A percentile compares a stretch with the other conserved stretches of the same genome.
Conservation (phyloP, 1,284 basidiomycete genomes). For the Golubevia pallescens region DNA sequence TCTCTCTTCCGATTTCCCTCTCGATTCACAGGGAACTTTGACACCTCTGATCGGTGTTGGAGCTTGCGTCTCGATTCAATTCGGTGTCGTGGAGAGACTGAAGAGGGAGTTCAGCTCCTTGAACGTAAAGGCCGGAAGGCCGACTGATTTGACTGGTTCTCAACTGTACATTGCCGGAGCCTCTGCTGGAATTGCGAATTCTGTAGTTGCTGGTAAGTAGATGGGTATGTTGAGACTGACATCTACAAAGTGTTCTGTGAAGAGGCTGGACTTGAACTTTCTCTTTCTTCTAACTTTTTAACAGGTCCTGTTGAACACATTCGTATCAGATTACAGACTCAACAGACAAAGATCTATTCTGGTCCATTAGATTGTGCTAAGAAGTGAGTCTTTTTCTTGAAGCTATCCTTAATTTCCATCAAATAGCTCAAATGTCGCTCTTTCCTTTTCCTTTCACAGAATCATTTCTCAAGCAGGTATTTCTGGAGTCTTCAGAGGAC, state of each 20-base stretch:
- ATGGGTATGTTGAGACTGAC: neutral
- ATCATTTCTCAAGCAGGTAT: constrained; percentile 68
- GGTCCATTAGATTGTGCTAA: constrained; percentile 64
- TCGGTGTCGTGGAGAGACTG: constrained; percentile 85
- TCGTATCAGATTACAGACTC: constrained; percentile 77
- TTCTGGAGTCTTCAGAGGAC: constrained; percentile 86
- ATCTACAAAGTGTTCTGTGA: neutral
- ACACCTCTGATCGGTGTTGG: constrained; percentile 93
- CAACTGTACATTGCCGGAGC: constrained; percentile 83
- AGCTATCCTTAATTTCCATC: too few species aligned
- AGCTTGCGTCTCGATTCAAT: constrained; percentile 94
- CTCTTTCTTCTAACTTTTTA: neutral
- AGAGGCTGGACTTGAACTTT: neutral
- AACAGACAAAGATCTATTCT: constrained; percentile 38
- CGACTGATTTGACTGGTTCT: constrained; percentile 67
- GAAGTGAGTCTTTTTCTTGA: constrained; percentile 12
- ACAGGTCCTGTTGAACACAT: constrained; percentile 92
- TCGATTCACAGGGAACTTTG: constrained; percentile 76
- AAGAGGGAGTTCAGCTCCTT: constrained; percentile 78
- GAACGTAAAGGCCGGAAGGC: neutral
- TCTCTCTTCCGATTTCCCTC: neutral
- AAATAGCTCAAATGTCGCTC: neutral
- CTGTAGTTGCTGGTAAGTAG: constrained; percentile 73
- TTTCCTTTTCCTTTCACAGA: constrained; percentile 11
- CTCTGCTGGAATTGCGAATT: constrained; percentile 85